phyloP scores from a whole-genome alignment of 305 asterid species.

The Fraxinus platypoda region DNA sequence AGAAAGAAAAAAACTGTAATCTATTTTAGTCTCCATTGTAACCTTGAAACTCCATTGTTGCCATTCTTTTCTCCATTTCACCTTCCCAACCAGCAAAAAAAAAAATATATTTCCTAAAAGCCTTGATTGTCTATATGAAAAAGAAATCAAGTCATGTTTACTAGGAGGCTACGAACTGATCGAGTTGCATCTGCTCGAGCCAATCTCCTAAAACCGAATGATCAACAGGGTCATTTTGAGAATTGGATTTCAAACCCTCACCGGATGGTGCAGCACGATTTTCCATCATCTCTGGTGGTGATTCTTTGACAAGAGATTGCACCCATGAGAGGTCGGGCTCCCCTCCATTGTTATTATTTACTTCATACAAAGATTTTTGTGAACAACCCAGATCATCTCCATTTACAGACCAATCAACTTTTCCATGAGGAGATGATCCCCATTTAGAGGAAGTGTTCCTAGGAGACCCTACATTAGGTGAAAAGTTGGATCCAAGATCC shows the following conservation, averaged over 20 bases:
- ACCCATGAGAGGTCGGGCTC: conserved; percentile 68
- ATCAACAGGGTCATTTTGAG: conserved; percentile 57
- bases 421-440: conserved; percentile 51
- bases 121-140: conserved; percentile 11
- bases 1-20: neutral
- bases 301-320: conserved; percentile 65
- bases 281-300: conserved; percentile 72
- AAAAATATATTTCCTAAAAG: neutral
- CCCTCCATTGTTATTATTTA: conserved; percentile 22
- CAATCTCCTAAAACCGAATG: conserved; percentile 69
- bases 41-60: neutral
- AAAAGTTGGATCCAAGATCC: conserved; percentile 6
- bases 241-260: conserved; percentile 59
- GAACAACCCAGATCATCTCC: conserved; percentile 44
- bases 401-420: conserved; percentile 59
- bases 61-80: neutral
- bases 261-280: conserved; percentile 62
- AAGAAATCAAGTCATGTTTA: conserved; percentile 10
- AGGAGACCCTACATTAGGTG: conserved; percentile 41
- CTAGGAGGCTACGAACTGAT: conserved; percentile 40
- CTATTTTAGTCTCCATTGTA: neutral
- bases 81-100: neutral
- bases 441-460: conserved; percentile 48
- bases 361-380: conserved; percentile 35
- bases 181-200: conserved; percentile 62